A percentile compares a stretch with the other conserved stretches of the same genome.
phyloP scores from a whole-genome alignment of 2,329 filamentous ascomycete genomes.

The Venturia asperata region DNA sequence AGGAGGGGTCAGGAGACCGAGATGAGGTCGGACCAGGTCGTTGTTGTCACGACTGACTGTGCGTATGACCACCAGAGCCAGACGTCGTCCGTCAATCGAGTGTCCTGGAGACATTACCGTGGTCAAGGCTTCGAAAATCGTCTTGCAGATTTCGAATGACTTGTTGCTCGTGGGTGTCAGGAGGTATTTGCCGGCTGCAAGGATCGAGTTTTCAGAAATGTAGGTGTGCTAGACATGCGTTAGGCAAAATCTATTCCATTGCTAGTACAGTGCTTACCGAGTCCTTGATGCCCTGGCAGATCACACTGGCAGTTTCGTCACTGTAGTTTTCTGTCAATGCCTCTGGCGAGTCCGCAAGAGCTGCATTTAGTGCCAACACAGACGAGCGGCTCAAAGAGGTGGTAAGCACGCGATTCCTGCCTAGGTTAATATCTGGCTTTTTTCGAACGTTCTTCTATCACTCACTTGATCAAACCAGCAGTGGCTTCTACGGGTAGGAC shows the following conservation, averaged over 20 bases:
- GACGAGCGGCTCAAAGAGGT: conserved; percentile 70
- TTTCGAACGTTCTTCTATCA: too few relatives aligned
- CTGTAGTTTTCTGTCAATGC: conserved; percentile 61
- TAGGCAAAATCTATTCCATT: conserved; percentile 13
- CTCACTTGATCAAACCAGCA: conserved; percentile 46
- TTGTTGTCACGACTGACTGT: conserved; percentile 74
- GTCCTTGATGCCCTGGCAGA: conserved; percentile 71
- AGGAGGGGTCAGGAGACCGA: conserved; percentile 69
- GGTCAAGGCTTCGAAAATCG: conserved; percentile 72
- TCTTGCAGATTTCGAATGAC: conserved; percentile 65
- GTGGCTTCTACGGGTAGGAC: conserved; percentile 71
- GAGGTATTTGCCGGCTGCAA: conserved; percentile 87
- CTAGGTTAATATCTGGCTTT: background rate
- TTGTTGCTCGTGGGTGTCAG: conserved; percentile 58
- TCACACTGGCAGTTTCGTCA: conserved; percentile 67
- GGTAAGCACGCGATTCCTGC: conserved; percentile 63
- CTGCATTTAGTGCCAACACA: conserved; percentile 78
- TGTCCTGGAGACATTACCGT: conserved; percentile 68
- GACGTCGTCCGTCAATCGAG: conserved; percentile 73
- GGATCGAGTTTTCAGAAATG: conserved; percentile 78
- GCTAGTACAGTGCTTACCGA: conserved; percentile 51
- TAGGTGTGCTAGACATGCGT: conserved; percentile 52
- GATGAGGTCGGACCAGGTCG: conserved; percentile 73
- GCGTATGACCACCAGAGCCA: conserved; percentile 79
- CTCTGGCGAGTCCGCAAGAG: conserved; percentile 71